These are phyloP conservation scores for Trypanosoma melophagium DNA, from an alignment of 208 protist species.

Conservation along the genomic window DNA sequence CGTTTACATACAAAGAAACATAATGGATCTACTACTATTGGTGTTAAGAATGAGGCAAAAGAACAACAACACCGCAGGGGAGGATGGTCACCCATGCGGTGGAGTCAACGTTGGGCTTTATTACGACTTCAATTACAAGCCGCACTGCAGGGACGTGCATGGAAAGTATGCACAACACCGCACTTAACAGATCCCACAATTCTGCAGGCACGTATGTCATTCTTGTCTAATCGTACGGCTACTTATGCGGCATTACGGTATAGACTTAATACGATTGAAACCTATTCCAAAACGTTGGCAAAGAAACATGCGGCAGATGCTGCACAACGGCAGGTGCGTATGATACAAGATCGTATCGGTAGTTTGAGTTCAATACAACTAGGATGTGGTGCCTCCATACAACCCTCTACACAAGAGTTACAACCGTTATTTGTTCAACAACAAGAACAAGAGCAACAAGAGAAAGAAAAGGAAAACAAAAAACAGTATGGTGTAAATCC, in stretches of 20 bases:
- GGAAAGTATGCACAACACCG: slow-evolving; percentile 45
- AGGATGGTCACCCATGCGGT: slow-evolving; percentile 44
- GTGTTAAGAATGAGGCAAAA: slow-evolving; percentile 14
- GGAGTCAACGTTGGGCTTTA: slow-evolving; percentile 39
- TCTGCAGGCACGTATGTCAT: slow-evolving; percentile 53
- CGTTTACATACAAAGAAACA: slow-evolving; percentile 4
- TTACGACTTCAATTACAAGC: slow-evolving; percentile 38
- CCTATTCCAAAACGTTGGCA: slow-evolving; percentile 4
- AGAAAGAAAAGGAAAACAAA: neutral
- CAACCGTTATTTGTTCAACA: too few relatives aligned
- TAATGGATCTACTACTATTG: neutral
- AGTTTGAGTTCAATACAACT: slow-evolving; percentile 1
- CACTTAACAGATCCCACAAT: slow-evolving; percentile 49
- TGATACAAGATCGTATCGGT: slow-evolving; percentile 20
- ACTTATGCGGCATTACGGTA: slow-evolving; percentile 52
- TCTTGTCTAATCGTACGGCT: slow-evolving; percentile 59
- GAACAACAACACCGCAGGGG: slow-evolving; percentile 35
- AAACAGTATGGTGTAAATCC: too few relatives aligned
- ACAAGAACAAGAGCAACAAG: neutral
- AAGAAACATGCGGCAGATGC: neutral
- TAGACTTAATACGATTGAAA: slow-evolving; percentile 44
- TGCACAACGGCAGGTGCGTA: neutral
- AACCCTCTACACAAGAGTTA: too few relatives aligned
- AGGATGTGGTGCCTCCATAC: neutral
- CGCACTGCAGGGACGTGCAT: slow-evolving; percentile 22